Base-by-base conservation (phyloP, 1,139 yeast species). In the Nakaseomyces sp. region DNA sequence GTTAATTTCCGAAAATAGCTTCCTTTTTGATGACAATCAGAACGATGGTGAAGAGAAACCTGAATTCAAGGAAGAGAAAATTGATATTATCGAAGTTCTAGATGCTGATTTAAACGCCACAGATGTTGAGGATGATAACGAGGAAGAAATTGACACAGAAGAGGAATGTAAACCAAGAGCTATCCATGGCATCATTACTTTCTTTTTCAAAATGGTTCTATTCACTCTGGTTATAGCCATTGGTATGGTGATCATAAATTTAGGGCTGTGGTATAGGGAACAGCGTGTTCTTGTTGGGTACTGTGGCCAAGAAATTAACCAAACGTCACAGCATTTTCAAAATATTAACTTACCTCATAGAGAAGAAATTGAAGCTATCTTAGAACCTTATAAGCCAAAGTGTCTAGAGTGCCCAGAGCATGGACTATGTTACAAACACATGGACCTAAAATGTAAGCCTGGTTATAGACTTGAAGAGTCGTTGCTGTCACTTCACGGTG, bases 341-440 rank as follows among this genome's bases (percentile, higher is more conserved):
- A 35, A 22, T 5, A 20, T 35, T 7, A 35, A 35, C n/a, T n/a
- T 35, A 22, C 38, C 38, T n/a, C 18, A 35, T n/a, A 35, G 28
- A 22, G 38, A 35, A 2, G 38, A 35, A 12, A 15, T 35, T 2
- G 60, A 56, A 38, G 17, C 40, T 1, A 42, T 43, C 26, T 41
- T 60, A 28, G 44, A 47, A 33, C 45, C 50, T 17, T 41, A 52
- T 44, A 74, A 74, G 43, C 95, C 96, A 3, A 48, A 56, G 2
- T 91, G 97, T 64, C 66, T 74, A 6, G 76, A 76, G 30, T 89
- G 97, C 58, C 97, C 97, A 1, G 72, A 71, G 8, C 84, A 89
- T 63, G 94, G 93, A 1, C 69, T 77, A 42, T 91, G 97, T 61
- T 76, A 72, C 49, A 76, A 79, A 24, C 63, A 71, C 41, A 68